Percentiles rank a stretch among this genome's conserved stretches.
Evolutionary conservation across 768 basidiomycete species (phyloP).

Genomic region (Boletales sp.): DNA sequence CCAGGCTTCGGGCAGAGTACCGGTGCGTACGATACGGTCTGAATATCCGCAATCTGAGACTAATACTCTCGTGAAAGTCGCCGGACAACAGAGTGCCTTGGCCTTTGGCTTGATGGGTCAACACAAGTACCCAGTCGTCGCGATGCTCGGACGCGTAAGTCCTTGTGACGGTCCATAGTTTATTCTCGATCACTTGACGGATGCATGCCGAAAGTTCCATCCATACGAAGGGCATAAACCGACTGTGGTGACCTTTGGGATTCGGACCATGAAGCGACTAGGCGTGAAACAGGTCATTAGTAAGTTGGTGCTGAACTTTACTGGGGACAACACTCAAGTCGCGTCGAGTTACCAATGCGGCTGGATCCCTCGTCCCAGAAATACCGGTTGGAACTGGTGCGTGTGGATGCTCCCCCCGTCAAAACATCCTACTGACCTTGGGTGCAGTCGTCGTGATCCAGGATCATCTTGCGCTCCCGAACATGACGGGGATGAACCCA

Average conservation of each 20-base stretch:
- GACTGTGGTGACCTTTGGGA: constrained; percentile 69
- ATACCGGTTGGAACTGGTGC: constrained; percentile 80
- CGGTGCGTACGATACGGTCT: constrained; percentile 40
- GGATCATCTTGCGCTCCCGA: constrained; percentile 82
- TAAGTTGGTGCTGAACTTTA: constrained; percentile 34
- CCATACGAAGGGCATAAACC: constrained; percentile 81
- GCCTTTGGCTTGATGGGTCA: constrained; percentile 77
- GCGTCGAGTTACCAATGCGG: constrained; percentile 77
- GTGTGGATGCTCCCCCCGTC: constrained; percentile 18
- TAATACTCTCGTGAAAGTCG: constrained; percentile 42
- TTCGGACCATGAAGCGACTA: constrained; percentile 72
- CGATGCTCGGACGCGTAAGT: constrained; percentile 82
- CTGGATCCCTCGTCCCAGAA: constrained; percentile 72
- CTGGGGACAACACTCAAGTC: background rate
- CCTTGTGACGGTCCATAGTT: background rate
- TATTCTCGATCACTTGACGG: constrained; percentile 1
- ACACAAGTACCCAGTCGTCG: constrained; percentile 74
- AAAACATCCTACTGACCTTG: constrained; percentile 7
- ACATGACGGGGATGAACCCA: constrained; percentile 73
- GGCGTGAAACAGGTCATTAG: constrained; percentile 76
- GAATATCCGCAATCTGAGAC: background rate
- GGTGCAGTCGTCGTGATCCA: constrained; percentile 72
- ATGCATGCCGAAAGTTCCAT: constrained; percentile 56
- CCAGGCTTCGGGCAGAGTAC: constrained; percentile 77
- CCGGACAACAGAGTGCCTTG: constrained; percentile 76